Base-by-base conservation (phyloP, 2,329 filamentous ascomycete genomes). In the Cladosporium sp. region DNA sequence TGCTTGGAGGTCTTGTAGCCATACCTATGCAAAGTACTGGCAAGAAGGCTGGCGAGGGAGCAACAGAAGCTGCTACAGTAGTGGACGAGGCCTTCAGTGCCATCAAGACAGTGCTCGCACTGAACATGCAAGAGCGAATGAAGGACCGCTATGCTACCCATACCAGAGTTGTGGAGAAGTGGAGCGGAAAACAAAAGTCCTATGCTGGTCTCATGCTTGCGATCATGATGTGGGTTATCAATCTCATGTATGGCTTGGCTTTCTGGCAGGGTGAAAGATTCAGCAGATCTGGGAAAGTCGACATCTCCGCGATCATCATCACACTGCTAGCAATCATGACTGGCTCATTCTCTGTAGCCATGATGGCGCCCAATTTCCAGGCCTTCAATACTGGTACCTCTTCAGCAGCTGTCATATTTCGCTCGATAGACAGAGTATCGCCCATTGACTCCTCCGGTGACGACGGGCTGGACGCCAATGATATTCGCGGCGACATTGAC, bases 11-110 rank as follows among this genome's bases (percentile, higher is more conserved):
- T 42, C 75, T 79, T 50, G 85, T 87, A n/a, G 89, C 87, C 2
- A 77, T 74, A 2, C 89, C 90, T 65, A 87, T 96, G 66, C 77
- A 95, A 70, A 89, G 85, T 70, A 91, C 83, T 72, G 91, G 86
- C 73, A 91, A 90, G 73, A 78, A 84, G 58, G 86, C 87, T 3
- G 78, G 96, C 50, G 79, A 87, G 56, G 84, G 89, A 0, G 95
- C 94, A 66, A 91, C 89, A 22, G 78, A 84, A 37, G 92, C 91
- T 61, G 91, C 91, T 58, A 91, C 86, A 2, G 82, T 97, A 13
- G 91, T 90, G 4, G 92, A 97, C 68, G 93, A 97, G 73, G 91
- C 96, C 45, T 82, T 97, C 66, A 91, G 89, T 71, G 96, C 91
- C 1, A 87, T 96, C 65, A 86, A 93, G 62, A 96, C 94, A 67